phyloP scores from a whole-genome alignment of 495 filamentous ascomycete genomes.

The Darksidea phi region DNA sequence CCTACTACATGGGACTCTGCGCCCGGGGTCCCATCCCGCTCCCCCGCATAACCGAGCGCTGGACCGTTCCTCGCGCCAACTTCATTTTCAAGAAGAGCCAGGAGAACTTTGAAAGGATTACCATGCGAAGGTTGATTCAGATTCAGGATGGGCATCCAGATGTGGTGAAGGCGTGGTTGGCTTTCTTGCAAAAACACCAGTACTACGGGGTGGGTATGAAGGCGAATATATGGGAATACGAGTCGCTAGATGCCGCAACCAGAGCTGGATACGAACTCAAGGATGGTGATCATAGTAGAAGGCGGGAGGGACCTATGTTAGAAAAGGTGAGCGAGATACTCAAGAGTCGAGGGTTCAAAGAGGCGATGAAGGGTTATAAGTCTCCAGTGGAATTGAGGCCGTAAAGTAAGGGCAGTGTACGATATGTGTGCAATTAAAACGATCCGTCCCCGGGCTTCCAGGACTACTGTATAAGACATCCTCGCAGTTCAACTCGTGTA shows the following conservation, averaged over 20 bases:
- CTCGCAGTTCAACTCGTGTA: too few species aligned
- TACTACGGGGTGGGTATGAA: constrained; percentile 98
- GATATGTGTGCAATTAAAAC: too few species aligned
- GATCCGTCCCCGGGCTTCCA: too few species aligned
- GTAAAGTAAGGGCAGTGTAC: not conserved
- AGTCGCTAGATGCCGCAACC: constrained; percentile 52
- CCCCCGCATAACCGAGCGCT: constrained; percentile 79
- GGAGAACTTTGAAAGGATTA: constrained; percentile 95
- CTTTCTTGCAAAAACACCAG: constrained; percentile 82
- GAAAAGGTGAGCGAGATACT: constrained; percentile 39
- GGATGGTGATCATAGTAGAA: constrained; percentile 28
- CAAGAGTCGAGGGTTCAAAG: constrained; percentile 32
- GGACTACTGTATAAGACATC: too few species aligned
- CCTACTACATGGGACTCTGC: constrained; percentile 87
- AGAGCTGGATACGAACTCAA: constrained; percentile 39
- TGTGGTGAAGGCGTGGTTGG: constrained; percentile 84
- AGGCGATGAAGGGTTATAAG: constrained; percentile 35
- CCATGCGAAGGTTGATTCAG: constrained; percentile 81
- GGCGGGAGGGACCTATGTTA: constrained; percentile 35
- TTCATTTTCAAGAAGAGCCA: constrained; percentile 97
- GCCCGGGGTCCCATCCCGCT: constrained; percentile 87
- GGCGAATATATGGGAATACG: constrained; percentile 91
- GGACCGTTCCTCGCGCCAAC: constrained; percentile 86
- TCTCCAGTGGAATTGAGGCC: constrained; percentile 10
- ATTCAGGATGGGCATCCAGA: constrained; percentile 91